phyloP scores from a whole-genome alignment of 106 monocot genomes.

The Narthecium ossifragum region DNA sequence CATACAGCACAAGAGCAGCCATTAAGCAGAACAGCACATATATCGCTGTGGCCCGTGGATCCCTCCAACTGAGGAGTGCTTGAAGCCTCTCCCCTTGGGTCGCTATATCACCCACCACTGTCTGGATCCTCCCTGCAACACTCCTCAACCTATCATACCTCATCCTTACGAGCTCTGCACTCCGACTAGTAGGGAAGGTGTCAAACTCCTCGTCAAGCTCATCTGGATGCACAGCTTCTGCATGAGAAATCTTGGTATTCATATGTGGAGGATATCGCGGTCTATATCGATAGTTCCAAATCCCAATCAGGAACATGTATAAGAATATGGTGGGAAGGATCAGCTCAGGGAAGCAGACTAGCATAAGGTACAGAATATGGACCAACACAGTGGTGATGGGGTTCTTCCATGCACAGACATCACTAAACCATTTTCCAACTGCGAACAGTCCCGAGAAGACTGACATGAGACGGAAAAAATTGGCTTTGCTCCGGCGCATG shows the following conservation, averaged over 20 bases:
- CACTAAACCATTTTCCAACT: constrained; percentile 29
- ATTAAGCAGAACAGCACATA: constrained; percentile 37
- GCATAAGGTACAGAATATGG: constrained; percentile 32
- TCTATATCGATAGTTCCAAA: constrained; percentile 43
- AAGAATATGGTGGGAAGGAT: constrained; percentile 36
- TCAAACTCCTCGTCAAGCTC: constrained; percentile 50
- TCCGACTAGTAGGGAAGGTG: constrained; percentile 30
- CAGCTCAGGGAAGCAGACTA: constrained; percentile 40
- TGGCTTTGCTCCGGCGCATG: constrained; percentile 43
- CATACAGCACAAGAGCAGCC: constrained; percentile 31
- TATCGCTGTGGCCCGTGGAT: constrained; percentile 37
- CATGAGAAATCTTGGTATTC: constrained; percentile 48
- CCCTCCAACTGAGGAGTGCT: constrained; percentile 42
- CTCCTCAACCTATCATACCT: constrained; percentile 44
- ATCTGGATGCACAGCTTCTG: constrained; percentile 33
- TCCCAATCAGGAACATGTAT: constrained; percentile 43
- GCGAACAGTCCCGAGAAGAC: constrained; percentile 40
- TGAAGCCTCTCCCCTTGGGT: constrained; percentile 44
- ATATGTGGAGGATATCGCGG: constrained; percentile 46
- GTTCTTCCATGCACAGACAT: constrained; percentile 39
- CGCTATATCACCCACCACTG: constrained; percentile 38
- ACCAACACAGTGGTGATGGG: constrained; percentile 42
- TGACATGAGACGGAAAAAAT: constrained; percentile 45
- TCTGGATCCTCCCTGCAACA: constrained; percentile 43
- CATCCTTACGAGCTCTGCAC: constrained; percentile 28